Evolutionary conservation across 148 eudicot genomes (phyloP), one percentile per base, ranked within the genome.

Genomic region (Rhododendron molle): DNA sequence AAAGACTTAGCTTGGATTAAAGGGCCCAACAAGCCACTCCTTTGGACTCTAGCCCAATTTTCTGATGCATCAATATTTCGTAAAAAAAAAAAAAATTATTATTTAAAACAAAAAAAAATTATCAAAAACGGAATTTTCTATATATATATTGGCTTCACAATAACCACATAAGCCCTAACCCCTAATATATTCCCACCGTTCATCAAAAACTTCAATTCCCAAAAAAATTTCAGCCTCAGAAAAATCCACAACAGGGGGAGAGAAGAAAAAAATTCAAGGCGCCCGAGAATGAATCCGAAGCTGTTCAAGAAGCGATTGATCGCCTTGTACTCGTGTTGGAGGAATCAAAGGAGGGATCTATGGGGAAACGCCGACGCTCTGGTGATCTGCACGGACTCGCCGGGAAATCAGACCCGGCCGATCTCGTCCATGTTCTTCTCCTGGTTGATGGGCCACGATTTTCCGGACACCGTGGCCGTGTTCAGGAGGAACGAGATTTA

Each of bases 391-490:
- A 77, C 50, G 50, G 52, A 77, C 30, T 77, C 80, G 8, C 28
- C 80, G 52, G 50, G 7, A 43, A 43, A 7, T 3, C 49, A 7
- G 7, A 9, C 26, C 80, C 80, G n/a, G 7, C 30, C 80, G 15
- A 77, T 40, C 4, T 77, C 80, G 28, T 77, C 80, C 80, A 8
- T 12, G 49, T 77, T 77, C 80, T 77, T 43, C 52, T 20, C 47
- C 52, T 77, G 80, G 80, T 43, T 77, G 50, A 20, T 43, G 80
- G 80, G 80, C 47, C 80, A 77, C 52, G 28, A 43, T 43, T 77
- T 77, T 77, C 80, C 28, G 6, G 52, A 77, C 30, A 77, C 80
- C 52, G 12, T 77, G 46, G 80, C 80, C 28, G 47, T 77, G 14
- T 77, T 77, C 80, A 21, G 52, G 3, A 20, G 18, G 18, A 77